These are phyloP conservation scores for Strobilomyces echinocephalus DNA, from an alignment of 768 basidiomycete genomes.

Conservation along the genomic window DNA sequence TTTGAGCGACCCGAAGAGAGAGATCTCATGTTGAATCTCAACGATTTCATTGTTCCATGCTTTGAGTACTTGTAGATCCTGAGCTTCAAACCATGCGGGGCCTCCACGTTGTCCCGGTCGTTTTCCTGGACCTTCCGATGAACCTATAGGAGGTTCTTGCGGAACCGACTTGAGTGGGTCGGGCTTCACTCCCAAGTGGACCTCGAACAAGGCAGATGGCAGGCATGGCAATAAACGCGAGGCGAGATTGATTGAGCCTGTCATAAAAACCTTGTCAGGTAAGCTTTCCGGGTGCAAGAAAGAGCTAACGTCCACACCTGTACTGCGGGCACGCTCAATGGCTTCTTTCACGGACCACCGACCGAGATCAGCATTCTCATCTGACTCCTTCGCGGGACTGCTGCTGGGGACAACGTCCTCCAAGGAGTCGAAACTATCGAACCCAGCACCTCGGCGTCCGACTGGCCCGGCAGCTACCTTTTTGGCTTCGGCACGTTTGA, in stretches of 20 bases:
- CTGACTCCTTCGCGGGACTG: conserved; percentile 34
- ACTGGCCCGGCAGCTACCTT: conserved; percentile 39
- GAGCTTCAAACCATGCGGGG: conserved; percentile 78
- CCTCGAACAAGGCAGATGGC: conserved; percentile 73
- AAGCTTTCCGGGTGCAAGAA: conserved; percentile 38
- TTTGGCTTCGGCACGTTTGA: conserved; percentile 74
- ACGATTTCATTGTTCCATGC: conserved; percentile 77
- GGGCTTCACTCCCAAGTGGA: conserved; percentile 72
- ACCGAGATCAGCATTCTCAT: conserved; percentile 48
- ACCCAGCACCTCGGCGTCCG: conserved; percentile 21
- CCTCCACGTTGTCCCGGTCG: conserved; percentile 38
- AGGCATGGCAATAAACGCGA: conserved; percentile 69
- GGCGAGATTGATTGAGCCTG: conserved; percentile 73
- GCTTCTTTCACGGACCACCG: conserved; percentile 66
- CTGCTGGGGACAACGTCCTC: conserved; percentile 45
- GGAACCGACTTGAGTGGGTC: conserved; percentile 62
- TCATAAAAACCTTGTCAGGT: conserved; percentile 39
- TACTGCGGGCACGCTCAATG: conserved; percentile 71
- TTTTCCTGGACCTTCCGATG: conserved; percentile 33
- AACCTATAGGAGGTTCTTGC: conserved; percentile 51
- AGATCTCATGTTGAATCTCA: conserved; percentile 78
- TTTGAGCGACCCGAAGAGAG: conserved; percentile 79
- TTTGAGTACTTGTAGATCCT: conserved; percentile 71
- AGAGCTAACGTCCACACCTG: conserved; percentile 49
- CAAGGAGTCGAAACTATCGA: conserved; percentile 38